Evolutionary conservation across 257 asterid species (phyloP).

Genomic region (Parsonsia alboflavescens): DNA sequence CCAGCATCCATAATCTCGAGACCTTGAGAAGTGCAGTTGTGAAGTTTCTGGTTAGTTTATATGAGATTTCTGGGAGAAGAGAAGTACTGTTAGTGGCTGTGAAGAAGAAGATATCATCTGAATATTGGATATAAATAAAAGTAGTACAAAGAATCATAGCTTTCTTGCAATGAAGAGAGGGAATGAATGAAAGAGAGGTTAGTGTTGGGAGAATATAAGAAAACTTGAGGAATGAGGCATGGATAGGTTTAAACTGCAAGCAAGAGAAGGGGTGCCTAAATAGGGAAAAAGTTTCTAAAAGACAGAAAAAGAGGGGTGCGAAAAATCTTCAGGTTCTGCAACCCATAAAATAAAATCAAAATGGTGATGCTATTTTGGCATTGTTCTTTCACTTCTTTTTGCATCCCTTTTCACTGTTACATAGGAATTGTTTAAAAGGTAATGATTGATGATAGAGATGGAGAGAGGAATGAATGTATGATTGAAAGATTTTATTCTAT

Average conservation of each 20-base stretch:
- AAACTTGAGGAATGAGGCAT: conserved; percentile 74
- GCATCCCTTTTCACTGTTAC: conserved; percentile 37
- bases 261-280: conserved; percentile 54
- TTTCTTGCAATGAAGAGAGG: conserved; percentile 65
- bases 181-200: conserved; percentile 31
- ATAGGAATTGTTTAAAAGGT: conserved; percentile 38
- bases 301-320: conserved; percentile 18
- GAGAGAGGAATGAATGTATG: conserved; percentile 3
- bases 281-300: conserved; percentile 37
- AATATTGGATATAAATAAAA: conserved; percentile 38
- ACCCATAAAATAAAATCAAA: background rate
- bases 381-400: conserved; percentile 20
- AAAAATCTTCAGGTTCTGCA: conserved; percentile 1
- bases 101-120: conserved; percentile 19
- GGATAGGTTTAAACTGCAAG: conserved; percentile 59
- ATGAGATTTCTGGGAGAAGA: conserved; percentile 11
- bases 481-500: conserved; percentile 20
- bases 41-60: conserved; percentile 3
- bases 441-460: conserved; percentile 8
- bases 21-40: conserved; percentile 3
- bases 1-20: conserved; percentile 30
- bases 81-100: conserved; percentile 7
- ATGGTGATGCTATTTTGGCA: conserved; percentile 11
- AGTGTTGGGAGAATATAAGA: conserved; percentile 72
- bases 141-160: conserved; percentile 61